Evolutionary conservation across 768 basidiomycete genomes (phyloP), one percentile per base, ranked within the genome.

Genomic region (Termitomyces sp.): DNA sequence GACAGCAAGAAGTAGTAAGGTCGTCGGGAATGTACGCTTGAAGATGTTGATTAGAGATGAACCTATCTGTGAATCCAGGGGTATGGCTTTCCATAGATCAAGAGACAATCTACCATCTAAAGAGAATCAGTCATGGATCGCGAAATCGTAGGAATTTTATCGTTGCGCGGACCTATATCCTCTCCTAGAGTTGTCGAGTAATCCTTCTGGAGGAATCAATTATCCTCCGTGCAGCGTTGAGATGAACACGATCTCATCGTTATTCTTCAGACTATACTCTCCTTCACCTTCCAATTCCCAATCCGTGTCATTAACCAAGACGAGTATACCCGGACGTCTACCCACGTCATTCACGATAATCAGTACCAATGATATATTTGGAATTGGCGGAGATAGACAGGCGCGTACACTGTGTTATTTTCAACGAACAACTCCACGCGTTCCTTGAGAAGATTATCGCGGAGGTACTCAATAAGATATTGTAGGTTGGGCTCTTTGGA

Each of bases 211-310:
- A 41, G n/a, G n/a, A 13, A 31, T 30, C 11, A 2, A 8, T 42
- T 72, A 96, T 56, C 95, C 94, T 2, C 96, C 96, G 66, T 98
- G 96, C 51, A 98, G 73, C 0, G 95, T 98, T 22, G 93, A 96
- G 60, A 99, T 98, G 71, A 99, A 96, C 16, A 98, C 93, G 61
- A 98, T 82, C 74, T 95, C 92, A 69, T 99, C 97, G 0, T 83
- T 79, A 34, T 86, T 76, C 69, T 89, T 75, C 58, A 98, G 74
- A 61, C 75, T 77, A 69, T 96, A 97, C 6, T 90, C 87, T 22
- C 92, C 87, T 70, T 98, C 96, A 36, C 93, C 94, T 70, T 98
- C 96, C 6, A 98, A 78, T 72, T 98, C 95, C 96, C 96, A 98
- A 66, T 98, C 96, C 1, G 92, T 92, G 66, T 96, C 92, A 67